Conservation (phyloP, 2,329 filamentous ascomycete genomes). For the Neophaeococcomyces mojaviensis region DNA sequence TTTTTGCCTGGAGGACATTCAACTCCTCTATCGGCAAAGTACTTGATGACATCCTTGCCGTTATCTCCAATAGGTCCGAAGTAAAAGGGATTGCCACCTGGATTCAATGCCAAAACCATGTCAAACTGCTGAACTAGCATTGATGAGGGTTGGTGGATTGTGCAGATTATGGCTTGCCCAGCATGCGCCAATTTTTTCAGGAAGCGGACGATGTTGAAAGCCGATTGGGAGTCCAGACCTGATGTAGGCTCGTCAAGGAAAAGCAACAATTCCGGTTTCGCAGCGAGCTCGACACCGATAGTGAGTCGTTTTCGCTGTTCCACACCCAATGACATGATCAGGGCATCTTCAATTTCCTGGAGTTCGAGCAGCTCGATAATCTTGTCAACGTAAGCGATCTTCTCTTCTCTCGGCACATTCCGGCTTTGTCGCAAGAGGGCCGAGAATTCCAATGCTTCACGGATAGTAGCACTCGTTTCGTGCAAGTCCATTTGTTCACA, state of each 20-base stretch:
- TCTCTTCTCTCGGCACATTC: constrained; percentile 49
- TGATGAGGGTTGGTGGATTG: constrained; percentile 65
- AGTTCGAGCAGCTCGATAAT: constrained; percentile 61
- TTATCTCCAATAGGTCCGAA: constrained; percentile 65
- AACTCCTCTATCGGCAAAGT: constrained; percentile 60
- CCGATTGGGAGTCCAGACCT: constrained; percentile 62
- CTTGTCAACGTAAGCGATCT: constrained; percentile 58
- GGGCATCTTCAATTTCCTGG: constrained; percentile 58
- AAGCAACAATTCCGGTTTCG: constrained; percentile 58
- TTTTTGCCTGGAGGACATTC: constrained; percentile 60
- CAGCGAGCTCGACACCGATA: constrained; percentile 66
- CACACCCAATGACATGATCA: constrained; percentile 57
- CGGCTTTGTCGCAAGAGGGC: constrained; percentile 57
- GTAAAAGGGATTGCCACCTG: constrained; percentile 64
- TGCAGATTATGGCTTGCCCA: constrained; percentile 66
- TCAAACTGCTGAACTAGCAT: constrained; percentile 66
- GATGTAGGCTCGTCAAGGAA: constrained; percentile 68
- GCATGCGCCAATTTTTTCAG: constrained; percentile 59
- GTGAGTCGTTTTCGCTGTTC: constrained; percentile 66
- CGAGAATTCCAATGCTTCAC: constrained; percentile 63
- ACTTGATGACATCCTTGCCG: constrained; percentile 56
- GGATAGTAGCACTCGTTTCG: constrained; percentile 58
- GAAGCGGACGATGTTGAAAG: constrained; percentile 61
- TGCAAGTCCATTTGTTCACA: constrained; percentile 67
- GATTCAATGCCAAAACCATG: constrained; percentile 63